These are phyloP conservation scores for Phaseolus coccineus DNA, from an alignment of 331 rosid genomes.

Conservation along the genomic window DNA sequence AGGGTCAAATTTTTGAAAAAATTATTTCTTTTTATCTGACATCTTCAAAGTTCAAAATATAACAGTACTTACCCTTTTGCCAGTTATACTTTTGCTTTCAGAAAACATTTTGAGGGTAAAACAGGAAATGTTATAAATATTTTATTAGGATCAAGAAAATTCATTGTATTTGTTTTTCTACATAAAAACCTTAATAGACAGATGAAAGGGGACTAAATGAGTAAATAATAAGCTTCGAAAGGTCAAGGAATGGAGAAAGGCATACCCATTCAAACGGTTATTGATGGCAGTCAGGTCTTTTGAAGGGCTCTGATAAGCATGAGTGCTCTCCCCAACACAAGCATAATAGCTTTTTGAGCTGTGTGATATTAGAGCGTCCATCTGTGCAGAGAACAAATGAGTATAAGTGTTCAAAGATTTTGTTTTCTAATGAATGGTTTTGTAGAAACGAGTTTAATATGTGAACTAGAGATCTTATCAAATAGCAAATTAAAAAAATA, in stretches of 20 bases:
- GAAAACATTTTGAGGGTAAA: too few relatives aligned
- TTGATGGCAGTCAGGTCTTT: constrained; percentile 94
- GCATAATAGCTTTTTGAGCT: constrained; percentile 96
- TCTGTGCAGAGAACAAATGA: constrained; percentile 54
- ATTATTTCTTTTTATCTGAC: too few relatives aligned
- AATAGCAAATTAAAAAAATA: constrained; percentile 1
- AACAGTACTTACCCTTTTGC: neutral
- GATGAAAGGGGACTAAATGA: neutral
- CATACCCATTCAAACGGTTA: constrained; percentile 84
- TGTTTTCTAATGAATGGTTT: neutral
- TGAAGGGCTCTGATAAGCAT: constrained; percentile 98
- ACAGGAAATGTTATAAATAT: too few relatives aligned
- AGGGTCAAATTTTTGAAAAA: too few relatives aligned
- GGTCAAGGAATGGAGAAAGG: constrained; percentile 29
- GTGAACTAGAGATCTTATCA: neutral
- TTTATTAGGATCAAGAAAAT: neutral
- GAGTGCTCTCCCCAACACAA: constrained; percentile 96
- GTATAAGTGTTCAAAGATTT: neutral
- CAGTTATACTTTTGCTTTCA: neutral
- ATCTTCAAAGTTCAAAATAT: neutral
- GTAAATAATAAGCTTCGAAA: neutral
- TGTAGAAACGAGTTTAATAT: neutral
- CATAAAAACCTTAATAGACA: neutral
- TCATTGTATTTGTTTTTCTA: neutral
- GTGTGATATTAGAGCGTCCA: constrained; percentile 95